Evolutionary conservation across 2,329 filamentous ascomycete species (phyloP), one percentile per base, ranked within the genome.

Genomic region (Paecilomyces sp.): DNA sequence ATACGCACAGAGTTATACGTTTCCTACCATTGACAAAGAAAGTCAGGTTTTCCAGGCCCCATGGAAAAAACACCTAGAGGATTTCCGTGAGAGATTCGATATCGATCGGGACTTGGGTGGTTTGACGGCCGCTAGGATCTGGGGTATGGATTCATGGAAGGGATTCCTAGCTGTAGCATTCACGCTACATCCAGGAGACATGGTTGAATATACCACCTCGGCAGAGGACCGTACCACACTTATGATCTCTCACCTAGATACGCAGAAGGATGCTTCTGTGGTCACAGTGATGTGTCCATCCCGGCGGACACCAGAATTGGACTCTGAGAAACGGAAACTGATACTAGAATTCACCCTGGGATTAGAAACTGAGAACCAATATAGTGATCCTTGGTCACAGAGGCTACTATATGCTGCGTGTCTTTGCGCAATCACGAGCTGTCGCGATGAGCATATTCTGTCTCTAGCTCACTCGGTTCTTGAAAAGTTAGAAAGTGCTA

Each of bases 151-250:
- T 11, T 79, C 81, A 18, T 67, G 79, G 18, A 75, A 77, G 24
- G 78, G 80, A 31, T 76, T 79, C 25, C 68, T 79, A 13, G 83
- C 81, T 4, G 75, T 76, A 3, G 81, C 79, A 58, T 74, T 80
- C 54, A 82, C 80, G 1, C 65, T 83, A 30, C 82, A 87, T 66
- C 83, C 84, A 0, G 81, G 78, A 3, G 80, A 85, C 66, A 80
- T 82, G 72, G 72, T 85, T 13, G 81, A 86, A 61, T 86, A 86
- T 65, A 76, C 77, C 0, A 80, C 80, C 6, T 69, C 75, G 7
- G 75, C 77, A 3, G 76, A 80, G 28, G 77, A 83, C 57, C 69
- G 70, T n/a, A 69, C 73, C 0, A 74, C 67, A 0, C 63, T 83
- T 8, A 60, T 75, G 1, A 77, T 79, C 59, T 67, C 67, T 0